Conservation (phyloP, 2,329 filamentous ascomycete genomes). For the Tricladium varicosporioides region DNA sequence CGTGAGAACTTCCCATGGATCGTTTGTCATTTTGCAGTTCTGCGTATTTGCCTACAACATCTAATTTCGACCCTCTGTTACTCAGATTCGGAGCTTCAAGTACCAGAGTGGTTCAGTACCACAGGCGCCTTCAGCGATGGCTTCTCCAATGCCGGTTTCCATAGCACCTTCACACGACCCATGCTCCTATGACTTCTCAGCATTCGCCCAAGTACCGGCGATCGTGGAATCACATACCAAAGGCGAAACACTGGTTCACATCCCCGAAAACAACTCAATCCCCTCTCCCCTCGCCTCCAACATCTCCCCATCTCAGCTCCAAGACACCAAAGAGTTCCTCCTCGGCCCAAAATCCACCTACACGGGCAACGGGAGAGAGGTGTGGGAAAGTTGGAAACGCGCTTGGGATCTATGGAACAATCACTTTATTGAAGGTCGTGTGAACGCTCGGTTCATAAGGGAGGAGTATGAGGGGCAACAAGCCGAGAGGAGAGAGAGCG, state of each 20-base stretch:
- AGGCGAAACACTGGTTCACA: neutral
- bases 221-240: neutral
- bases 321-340: slow-evolving; percentile 13
- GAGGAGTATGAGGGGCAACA: slow-evolving; percentile 17
- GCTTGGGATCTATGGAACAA: slow-evolving; percentile 35
- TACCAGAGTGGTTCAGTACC: too few species aligned
- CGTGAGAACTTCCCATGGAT: neutral
- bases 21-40: neutral
- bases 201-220: neutral
- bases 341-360: slow-evolving; percentile 1
- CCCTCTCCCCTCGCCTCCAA: slow-evolving; percentile 22
- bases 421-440: slow-evolving; percentile 29
- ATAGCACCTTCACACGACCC: neutral
- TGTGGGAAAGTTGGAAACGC: slow-evolving; percentile 32
- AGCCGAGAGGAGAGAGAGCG: slow-evolving; percentile 10
- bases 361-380: slow-evolving; percentile 17
- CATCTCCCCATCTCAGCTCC: slow-evolving; percentile 18
- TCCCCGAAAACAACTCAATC: slow-evolving; percentile 19
- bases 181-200: neutral
- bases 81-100: too few species aligned
- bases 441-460: slow-evolving; percentile 22
- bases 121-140: too few species aligned
- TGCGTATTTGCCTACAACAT: neutral
- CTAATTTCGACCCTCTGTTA: too few species aligned
- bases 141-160: too few species aligned